Conservation (phyloP, 129 eudicot species). For the sunflower (Helianthus annuus) region DNA sequence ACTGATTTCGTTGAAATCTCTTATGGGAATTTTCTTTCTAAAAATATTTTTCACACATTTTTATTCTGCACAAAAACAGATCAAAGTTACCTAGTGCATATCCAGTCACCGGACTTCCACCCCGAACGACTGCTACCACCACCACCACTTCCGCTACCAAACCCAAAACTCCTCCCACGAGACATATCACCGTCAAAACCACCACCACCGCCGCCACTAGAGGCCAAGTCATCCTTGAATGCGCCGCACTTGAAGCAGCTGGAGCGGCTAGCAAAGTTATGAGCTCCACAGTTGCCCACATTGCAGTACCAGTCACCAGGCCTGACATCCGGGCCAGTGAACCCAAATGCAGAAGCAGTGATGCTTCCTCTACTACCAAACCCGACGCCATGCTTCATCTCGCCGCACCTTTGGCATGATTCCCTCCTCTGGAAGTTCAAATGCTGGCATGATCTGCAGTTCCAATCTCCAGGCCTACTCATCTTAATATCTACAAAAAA, state of each 20-base stretch:
- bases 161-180: constrained; percentile 44
- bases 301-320: constrained; percentile 99
- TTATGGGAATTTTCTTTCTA: too few species aligned
- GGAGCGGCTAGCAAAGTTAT: constrained; percentile 97
- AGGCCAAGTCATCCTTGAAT: constrained; percentile 64
- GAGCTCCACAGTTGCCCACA: constrained; percentile 89
- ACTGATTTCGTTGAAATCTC: too few species aligned
- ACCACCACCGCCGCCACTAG: constrained; percentile 39
- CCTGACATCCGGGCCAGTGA: constrained; percentile 87
- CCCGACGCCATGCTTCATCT: constrained; percentile 61
- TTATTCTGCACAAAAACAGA: background rate
- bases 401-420: constrained; percentile 96
- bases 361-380: constrained; percentile 47
- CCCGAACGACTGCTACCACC: constrained; percentile 78
- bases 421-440: constrained; percentile 97
- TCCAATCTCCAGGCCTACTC: constrained; percentile 99
- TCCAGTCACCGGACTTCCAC: constrained; percentile 76
- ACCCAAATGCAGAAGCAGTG: constrained; percentile 45
- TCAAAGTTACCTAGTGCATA: constrained; percentile 59
- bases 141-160: constrained; percentile 44
- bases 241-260: constrained; percentile 99
- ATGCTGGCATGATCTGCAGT: constrained; percentile 99
- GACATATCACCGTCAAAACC: constrained; percentile 41
- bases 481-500: constrained; percentile 35
- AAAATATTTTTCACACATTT: too few species aligned